Base-by-base conservation (phyloP, 2,329 filamentous ascomycete species). In the Cytospora chrysosperma region DNA sequence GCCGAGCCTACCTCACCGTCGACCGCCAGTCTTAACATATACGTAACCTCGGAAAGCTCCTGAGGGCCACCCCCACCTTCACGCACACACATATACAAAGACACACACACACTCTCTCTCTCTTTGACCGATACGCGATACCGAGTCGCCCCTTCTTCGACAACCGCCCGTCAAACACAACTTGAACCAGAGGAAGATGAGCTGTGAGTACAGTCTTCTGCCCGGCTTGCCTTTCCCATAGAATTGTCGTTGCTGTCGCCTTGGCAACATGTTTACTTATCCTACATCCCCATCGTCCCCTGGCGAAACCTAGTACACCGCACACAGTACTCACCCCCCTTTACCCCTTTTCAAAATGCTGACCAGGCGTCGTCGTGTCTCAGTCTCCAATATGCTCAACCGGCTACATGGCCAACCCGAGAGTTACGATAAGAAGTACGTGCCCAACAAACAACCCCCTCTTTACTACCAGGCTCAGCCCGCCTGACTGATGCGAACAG, bases 391-490 rank as follows among this genome's bases (percentile, higher is more conserved):
- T 74, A 96, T 97, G 92, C 84, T 97, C 72, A 96, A 94, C 81
- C 93, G 94, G 85, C 90, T 97, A 73, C 92, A 96, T 73, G 93
- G 93, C 77, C 94, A 98, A 81, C 94, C 94, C 70, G 93, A 96
- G 71, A 97, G 92, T 81, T 99, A 99, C 82, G 95, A 98, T 76
- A 97, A 96, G 81, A 99, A 99, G 92, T 96, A 81, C 73, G 81
- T 73, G 63, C 63, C 57, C 60, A 50, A 47, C 43, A 21, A 47
- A 21, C 43, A 24, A 65, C 69, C 56, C 68, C 62, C 30, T 54
- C 27, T 19, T 15, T 30, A 49, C 15, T 24, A 69, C 69, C 67
- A 61, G 69, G 37, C 52, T 64, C 68, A 59, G 61, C 62, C 52
- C 30, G 21, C 62, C 69, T 68, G 64, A 61, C 52, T 52, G 13